Evolutionary conservation across 1,139 yeast genomes (phyloP).

Genomic region (Yamadazyma membranifaciens): DNA sequence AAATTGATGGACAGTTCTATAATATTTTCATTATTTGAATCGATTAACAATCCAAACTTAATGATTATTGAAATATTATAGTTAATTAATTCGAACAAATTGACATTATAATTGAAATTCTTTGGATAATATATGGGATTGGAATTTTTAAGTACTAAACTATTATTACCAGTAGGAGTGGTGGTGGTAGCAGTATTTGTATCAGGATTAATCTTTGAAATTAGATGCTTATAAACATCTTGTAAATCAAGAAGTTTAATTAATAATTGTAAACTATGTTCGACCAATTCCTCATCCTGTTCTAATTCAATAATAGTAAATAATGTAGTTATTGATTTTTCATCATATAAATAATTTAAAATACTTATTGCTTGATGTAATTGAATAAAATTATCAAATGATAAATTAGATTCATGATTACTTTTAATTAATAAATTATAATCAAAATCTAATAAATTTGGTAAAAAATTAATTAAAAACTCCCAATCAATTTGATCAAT

Average conservation of each 20-base stretch:
- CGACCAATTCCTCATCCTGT: slow-evolving; percentile 42
- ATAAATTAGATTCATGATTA: slow-evolving; percentile 51
- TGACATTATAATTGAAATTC: slow-evolving; percentile 36
- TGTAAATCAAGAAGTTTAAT: slow-evolving; percentile 55
- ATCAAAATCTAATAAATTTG: slow-evolving; percentile 25
- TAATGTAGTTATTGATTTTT: slow-evolving; percentile 52
- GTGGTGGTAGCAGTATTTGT: neutral
- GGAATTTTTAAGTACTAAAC: neutral
- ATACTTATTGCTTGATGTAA: slow-evolving; percentile 71
- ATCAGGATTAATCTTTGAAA: neutral
- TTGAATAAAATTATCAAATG: slow-evolving; percentile 36
- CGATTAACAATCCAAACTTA: slow-evolving; percentile 69
- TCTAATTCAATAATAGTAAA: slow-evolving; percentile 55
- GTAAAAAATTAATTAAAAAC: slow-evolving; percentile 46
- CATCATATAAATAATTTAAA: slow-evolving; percentile 61
- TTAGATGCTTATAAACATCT: slow-evolving; percentile 28
- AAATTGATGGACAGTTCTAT: slow-evolving; percentile 56
- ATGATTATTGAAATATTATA: slow-evolving; percentile 69
- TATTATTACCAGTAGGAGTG: neutral
- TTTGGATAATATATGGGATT: slow-evolving; percentile 47
- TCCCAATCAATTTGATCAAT: slow-evolving; percentile 64
- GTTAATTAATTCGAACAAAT: slow-evolving; percentile 69
- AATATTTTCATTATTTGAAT: slow-evolving; percentile 48
- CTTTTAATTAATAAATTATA: slow-evolving; percentile 38
- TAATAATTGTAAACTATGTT: slow-evolving; percentile 40